phyloP scores from a whole-genome alignment of 169 alveolate genomes.

The Eimeria tenella region DNA sequence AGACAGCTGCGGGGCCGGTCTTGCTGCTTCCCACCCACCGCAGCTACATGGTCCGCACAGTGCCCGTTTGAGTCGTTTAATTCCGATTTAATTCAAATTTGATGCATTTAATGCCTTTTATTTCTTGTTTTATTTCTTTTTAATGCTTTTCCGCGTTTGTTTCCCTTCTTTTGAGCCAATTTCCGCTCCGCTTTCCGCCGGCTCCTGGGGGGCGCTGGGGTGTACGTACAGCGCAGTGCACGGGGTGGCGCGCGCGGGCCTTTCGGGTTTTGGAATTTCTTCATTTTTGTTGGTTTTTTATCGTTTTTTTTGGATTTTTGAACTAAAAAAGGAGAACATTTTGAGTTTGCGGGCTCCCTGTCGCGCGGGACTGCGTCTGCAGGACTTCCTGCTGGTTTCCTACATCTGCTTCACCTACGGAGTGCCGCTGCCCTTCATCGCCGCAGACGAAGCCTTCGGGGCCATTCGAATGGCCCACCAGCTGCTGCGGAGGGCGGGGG shows the following conservation, averaged over 20 bases:
- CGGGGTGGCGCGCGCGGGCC: too few species aligned
- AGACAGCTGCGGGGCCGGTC: conserved; percentile 23
- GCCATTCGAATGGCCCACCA: conserved; percentile 6
- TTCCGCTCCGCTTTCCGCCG: not conserved
- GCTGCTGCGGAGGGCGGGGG: conserved; percentile 23
- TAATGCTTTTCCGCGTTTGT: not conserved
- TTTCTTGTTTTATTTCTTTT: not conserved
- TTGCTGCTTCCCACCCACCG: conserved; percentile 60
- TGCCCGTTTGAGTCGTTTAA: not conserved
- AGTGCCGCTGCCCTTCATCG: conserved; percentile 46
- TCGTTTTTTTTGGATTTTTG: too few species aligned
- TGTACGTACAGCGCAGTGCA: not conserved
- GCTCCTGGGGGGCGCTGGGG: not conserved
- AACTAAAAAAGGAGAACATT: not conserved
- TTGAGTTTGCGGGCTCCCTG: not conserved
- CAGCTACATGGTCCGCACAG: conserved; percentile 49
- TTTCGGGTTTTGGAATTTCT: too few species aligned
- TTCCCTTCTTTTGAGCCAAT: not conserved
- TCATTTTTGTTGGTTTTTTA: too few species aligned
- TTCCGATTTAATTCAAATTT: too few species aligned
- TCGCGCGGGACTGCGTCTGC: not conserved
- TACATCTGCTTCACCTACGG: conserved; percentile 59
- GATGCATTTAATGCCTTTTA: too few species aligned
- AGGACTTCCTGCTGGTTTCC: conserved; percentile 49
- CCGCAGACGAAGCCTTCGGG: conserved; percentile 56